phyloP scores from a whole-genome alignment of 1,284 basidiomycete genomes.

The Ustilago hordei region DNA sequence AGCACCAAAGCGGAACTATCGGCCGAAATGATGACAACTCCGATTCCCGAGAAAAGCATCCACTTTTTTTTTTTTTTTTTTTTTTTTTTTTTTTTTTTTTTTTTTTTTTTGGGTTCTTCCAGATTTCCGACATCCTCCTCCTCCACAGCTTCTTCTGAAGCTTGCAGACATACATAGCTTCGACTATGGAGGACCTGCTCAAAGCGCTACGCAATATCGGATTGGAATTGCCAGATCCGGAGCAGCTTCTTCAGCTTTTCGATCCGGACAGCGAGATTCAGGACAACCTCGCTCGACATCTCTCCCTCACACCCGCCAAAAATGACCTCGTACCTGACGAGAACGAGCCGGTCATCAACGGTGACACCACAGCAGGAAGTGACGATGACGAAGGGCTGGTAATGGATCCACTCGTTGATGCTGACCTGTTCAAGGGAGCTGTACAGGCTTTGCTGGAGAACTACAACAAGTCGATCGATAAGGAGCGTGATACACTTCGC shows the following conservation, averaged over 20 bases:
- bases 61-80: neutral
- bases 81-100: slow-evolving; percentile 12
- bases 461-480: slow-evolving; percentile 59
- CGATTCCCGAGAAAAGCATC: slow-evolving; percentile 29
- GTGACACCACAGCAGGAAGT: neutral
- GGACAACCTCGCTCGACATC: slow-evolving; percentile 60
- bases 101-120: slow-evolving; percentile 37
- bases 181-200: slow-evolving; percentile 65
- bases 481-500: slow-evolving; percentile 48
- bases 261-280: slow-evolving; percentile 58
- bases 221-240: slow-evolving; percentile 54
- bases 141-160: neutral
- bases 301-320: slow-evolving; percentile 54
- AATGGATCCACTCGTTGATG: slow-evolving; percentile 55
- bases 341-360: neutral
- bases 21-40: neutral
- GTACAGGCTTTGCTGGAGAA: slow-evolving; percentile 64
- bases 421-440: slow-evolving; percentile 64
- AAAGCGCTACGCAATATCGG: slow-evolving; percentile 62
- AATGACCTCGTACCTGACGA: slow-evolving; percentile 24
- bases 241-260: slow-evolving; percentile 64
- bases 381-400: slow-evolving; percentile 29
- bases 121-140: slow-evolving; percentile 4
- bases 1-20: neutral
- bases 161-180: too few relatives aligned